Base-by-base conservation (phyloP, 2,329 filamentous ascomycete species). In the Xylariaceae sp. region DNA sequence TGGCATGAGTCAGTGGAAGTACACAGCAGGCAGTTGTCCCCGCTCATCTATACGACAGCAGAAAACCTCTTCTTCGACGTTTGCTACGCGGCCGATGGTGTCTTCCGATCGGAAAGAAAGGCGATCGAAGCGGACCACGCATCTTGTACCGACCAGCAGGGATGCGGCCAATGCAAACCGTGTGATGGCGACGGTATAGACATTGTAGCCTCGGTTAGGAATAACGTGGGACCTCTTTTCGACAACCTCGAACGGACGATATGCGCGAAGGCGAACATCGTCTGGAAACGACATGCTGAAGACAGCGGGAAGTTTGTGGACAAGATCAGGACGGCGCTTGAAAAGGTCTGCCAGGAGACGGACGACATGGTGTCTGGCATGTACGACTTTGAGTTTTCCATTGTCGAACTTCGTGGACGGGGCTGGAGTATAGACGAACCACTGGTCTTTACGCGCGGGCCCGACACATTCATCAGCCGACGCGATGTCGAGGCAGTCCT, bases 191-290 rank as follows among this genome's bases (percentile, higher is more conserved):
- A 69, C 29, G 67, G 68, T 1, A 55, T 75, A 8, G 62, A 68
- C 34, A 56, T 76, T 31, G 60, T 64, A 38, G 57, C 75, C 35
- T 63, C 64, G 21, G 56, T 76, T 24, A 53, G 59, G 18, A 76
- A 76, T 53, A 70, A 69, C 43, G 60, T 74, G 11, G 73, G 73
- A 0, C 69, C 70, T 3, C 54, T 61, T 29, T 71, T 68, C 43
- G 59, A 61, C 16, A 67, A 71, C 40, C 54, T 74, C 28, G 59
- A 61, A 24, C 65, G 67, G 21, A 61, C 58, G 18, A 60, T 72
- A 23, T 60, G 59, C 34, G 69, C 63, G 50, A 67, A 61, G 28
- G 60, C 70, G 13, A 59, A 63, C 13, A 56, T 75, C n/a, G 72
- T 74, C 47, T 62, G 59, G 28, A 59, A 70, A 14, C 53, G 60